Conservation (phyloP, 164 flowering plant species). For the Aristolochia contorta region DNA sequence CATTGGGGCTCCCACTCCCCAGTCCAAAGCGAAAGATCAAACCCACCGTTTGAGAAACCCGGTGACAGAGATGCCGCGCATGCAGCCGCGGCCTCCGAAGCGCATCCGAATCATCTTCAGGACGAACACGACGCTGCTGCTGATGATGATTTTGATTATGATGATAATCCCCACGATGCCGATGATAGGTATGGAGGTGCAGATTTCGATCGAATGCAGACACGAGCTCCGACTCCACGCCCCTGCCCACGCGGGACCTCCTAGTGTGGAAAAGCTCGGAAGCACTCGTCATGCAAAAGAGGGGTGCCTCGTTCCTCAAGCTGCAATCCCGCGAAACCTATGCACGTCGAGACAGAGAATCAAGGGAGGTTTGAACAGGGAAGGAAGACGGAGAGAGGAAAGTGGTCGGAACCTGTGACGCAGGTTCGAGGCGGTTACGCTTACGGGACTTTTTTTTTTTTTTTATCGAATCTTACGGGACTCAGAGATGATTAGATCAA, state of each 20-base stretch:
- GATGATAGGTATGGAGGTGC: not conserved
- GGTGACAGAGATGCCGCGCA: constrained; percentile 15
- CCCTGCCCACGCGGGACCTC: constrained; percentile 20
- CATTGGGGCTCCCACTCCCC: not conserved
- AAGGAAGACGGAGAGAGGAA: not conserved
- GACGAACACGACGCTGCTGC: constrained; percentile 6
- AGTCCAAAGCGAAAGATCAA: not conserved
- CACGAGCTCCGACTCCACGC: constrained; percentile 10
- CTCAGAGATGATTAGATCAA: not conserved
- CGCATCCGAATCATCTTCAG: constrained; percentile 12
- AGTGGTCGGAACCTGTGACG: not conserved
- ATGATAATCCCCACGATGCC: not conserved
- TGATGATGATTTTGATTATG: constrained; percentile 2
- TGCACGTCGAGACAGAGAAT: not conserved
- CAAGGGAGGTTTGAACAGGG: not conserved
- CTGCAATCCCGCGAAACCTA: too few relatives aligned
- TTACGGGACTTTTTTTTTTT: too few relatives aligned
- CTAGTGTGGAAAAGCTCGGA: constrained; percentile 20
- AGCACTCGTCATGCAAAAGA: constrained; percentile 22
- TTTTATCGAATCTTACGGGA: too few relatives aligned
- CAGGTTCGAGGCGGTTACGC: not conserved
- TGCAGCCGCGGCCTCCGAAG: constrained; percentile 9
- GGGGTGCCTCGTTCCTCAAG: too few relatives aligned
- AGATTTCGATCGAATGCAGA: constrained; percentile 15
- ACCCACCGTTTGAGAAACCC: constrained; percentile 13